These are phyloP conservation scores for Clavaria fumosa DNA, from an alignment of 768 basidiomycete genomes.

Conservation along the genomic window DNA sequence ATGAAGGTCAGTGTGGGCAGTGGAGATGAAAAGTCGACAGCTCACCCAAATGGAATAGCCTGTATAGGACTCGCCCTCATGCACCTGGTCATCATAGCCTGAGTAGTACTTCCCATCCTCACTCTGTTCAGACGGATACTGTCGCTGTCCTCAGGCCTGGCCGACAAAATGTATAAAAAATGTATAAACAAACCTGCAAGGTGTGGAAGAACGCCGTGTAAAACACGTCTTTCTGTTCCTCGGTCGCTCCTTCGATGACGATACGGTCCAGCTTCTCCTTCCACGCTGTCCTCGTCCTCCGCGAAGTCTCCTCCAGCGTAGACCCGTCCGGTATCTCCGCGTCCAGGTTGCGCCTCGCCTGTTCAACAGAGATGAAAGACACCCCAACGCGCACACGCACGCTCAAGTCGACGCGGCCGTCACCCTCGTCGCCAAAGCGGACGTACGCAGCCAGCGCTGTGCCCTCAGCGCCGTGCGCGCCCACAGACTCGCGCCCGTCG, in stretches of 20 bases:
- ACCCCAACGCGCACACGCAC: conserved; percentile 42
- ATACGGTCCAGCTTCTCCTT: conserved; percentile 32
- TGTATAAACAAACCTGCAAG: conserved; percentile 13
- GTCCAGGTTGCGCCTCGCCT: conserved; percentile 32
- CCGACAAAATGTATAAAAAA: not conserved
- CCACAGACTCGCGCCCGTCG: conserved; percentile 20
- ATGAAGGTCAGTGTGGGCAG: not conserved
- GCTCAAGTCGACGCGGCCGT: conserved; percentile 9
- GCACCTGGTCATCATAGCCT: conserved; percentile 53
- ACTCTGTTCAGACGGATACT: conserved; percentile 50
- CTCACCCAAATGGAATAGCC: conserved; percentile 71
- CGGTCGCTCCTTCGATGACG: conserved; percentile 24
- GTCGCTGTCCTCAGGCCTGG: conserved; percentile 1
- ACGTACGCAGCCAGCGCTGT: conserved; percentile 28
- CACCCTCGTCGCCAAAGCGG: no score
- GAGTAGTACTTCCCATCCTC: conserved; percentile 50
- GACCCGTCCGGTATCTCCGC: conserved; percentile 30
- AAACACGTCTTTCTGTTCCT: conserved; percentile 23
- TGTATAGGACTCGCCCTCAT: conserved; percentile 55
- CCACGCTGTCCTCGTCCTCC: conserved; percentile 27
- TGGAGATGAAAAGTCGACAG: not conserved
- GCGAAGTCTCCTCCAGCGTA: conserved; percentile 28
- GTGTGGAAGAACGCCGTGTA: conserved; percentile 27
- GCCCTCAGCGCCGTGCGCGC: conserved; percentile 18
- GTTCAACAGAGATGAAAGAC: conserved; percentile 45